Base-by-base conservation (phyloP, 2,329 filamentous ascomycete genomes). In the Aspergillus viridinutans region DNA sequence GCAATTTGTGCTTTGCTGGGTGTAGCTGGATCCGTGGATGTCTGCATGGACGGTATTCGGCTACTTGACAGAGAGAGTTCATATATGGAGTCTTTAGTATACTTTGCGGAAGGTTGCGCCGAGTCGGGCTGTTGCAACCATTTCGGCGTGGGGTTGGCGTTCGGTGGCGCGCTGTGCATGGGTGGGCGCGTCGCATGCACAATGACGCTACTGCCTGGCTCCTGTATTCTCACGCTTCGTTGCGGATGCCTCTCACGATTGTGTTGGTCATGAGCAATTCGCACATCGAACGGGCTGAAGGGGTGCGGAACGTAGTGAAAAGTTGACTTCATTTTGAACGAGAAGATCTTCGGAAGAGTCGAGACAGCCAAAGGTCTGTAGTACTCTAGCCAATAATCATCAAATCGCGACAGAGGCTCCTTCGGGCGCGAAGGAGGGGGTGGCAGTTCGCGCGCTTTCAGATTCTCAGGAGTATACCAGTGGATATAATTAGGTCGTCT, bases 351-450 rank as follows among this genome's bases (percentile, higher is more conserved):
- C 14, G 87, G 83, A 63, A 97, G 91, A 0, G 91, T 94, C 0
- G 94, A 96, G 1, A 97, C 77, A 0, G 90, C 90, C 7, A 90
- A 82, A 0, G 94, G 94, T 14, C 92, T 86, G 71, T 99, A 99
- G 72, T 97, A 97, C 71, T 99, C 94, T 7, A 94, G 80, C 94
- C 94, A 99, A 74, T 96, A 99, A 72, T 97, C 92, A 69, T 97
- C 93, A 58, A 90, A 91, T 58, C 83, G 85, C 77, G 66, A 71
- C 61, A 72, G 57, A 14, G 69, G 60, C 5, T 70, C 69, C 51
- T 71, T 72, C 4, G 72, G 67, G 14, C 60, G 61, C 45, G 58
- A 61, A 42, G 68, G 66, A 35, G 59, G 67, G 6, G 81, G 80
- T 4, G 86, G 85, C 47, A 89, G 75, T 12, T 76, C 77, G 47